Percentiles rank a stretch among this genome's conserved stretches.
Evolutionary conservation across 2,329 filamentous ascomycete genomes (phyloP).

Genomic region (Ceratocystis smalleyi): DNA sequence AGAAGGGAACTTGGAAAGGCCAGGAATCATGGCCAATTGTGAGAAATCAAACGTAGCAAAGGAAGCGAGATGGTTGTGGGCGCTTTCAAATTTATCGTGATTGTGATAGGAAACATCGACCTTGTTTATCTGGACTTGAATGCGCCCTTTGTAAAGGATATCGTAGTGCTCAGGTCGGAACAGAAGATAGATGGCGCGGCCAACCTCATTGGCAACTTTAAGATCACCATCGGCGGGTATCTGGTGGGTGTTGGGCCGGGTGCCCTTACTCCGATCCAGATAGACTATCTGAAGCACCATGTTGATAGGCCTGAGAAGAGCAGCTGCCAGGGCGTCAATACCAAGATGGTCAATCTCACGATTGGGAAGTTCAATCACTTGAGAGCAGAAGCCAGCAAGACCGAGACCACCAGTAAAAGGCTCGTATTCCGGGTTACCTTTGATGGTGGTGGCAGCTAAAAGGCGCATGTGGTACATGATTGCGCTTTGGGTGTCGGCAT

Average conservation of each 20-base stretch:
- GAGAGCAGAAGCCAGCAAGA: conserved; percentile 53
- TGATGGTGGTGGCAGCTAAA: conserved; percentile 72
- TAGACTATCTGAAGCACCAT: conserved; percentile 81
- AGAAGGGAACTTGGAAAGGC: conserved; percentile 25
- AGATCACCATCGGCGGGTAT: conserved; percentile 41
- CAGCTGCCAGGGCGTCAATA: conserved; percentile 58
- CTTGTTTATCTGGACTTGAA: conserved; percentile 28
- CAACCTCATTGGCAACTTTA: conserved; percentile 30
- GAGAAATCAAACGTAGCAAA: conserved; percentile 32
- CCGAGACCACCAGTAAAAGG: conserved; percentile 51
- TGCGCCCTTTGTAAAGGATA: conserved; percentile 57
- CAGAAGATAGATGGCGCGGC: conserved; percentile 40
- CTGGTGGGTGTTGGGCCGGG: conserved; percentile 56
- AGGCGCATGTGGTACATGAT: conserved; percentile 79
- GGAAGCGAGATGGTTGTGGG: conserved; percentile 26
- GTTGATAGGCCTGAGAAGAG: conserved; percentile 62
- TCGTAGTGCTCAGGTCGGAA: conserved; percentile 82
- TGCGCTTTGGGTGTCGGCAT: conserved; percentile 47
- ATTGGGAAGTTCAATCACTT: conserved; percentile 56
- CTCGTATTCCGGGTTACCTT: conserved; percentile 54
- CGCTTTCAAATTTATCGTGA: conserved; percentile 29
- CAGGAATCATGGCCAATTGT: conserved; percentile 33
- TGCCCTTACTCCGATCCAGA: conserved; percentile 69
- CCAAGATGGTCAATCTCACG: conserved; percentile 88
- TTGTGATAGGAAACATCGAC: conserved; percentile 38